Evolutionary conservation across 768 basidiomycete species (phyloP), one percentile per base, ranked within the genome.

Genomic region (Russula abietina): DNA sequence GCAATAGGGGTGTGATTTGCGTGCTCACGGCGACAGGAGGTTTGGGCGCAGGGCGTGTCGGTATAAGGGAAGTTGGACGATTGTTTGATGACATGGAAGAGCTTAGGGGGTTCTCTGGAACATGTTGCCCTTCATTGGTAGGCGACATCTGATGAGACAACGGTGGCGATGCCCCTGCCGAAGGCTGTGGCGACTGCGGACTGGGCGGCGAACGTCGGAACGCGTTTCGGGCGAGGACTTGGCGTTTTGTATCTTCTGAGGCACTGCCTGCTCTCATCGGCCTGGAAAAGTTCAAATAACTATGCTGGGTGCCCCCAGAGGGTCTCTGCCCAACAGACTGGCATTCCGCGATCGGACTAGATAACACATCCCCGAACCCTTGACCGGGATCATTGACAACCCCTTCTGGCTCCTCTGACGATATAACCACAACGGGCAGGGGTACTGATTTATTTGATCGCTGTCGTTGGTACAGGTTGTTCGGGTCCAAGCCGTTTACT

Each of bases 241-340:
- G 72, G 36, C 74, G 75, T 61, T 82, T 79, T 60, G 73, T 68
- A 32, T 75, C 74, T 49, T 75, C 73, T 32, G 78, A 74, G 12
- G 72, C 73, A 26, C 77, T 76, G 0, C 72, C 73, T 19, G 80
- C 78, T 24, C 81, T 80, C 57, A 81, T 79, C 51, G 87, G 86
- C 54, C 86, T 76, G 26, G 88, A 88, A 68, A 85, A 88, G 70
- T 88, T 89, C 33, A 79, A 71, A 16, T 76, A 76, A 6, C 78
- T 75, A n/a, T 77, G 76, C 52, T 70, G 71, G 50, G 78, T 72
- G 12, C 36, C 36, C 11, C 36, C 12, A 39, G 83, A 77, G 8
- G 81, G 80, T 51, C 76, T 74, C 24, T 80, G 77, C 59, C 72
- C 67, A 33, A 67, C 69, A 22, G 56, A 58, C 10, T 33, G 36